Evolutionary conservation across 148 eudicot genomes (phyloP), one percentile per base, ranked within the genome.

Genomic region (Rhododendron simsii): DNA sequence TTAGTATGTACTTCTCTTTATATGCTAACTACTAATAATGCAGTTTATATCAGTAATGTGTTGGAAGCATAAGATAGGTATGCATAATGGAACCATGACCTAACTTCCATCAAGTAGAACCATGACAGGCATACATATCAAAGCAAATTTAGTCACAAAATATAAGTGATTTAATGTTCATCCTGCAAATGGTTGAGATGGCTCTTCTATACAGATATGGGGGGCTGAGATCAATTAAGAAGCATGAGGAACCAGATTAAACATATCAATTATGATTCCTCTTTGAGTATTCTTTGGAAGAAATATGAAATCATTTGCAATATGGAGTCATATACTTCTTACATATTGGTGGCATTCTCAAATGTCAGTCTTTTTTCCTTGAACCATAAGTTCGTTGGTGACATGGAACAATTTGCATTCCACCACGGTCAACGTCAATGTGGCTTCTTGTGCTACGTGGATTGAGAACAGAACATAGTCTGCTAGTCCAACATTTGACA

Each of bases 121-220:
- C 28, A 39, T 41, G 80, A 37, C 14, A 21, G 28, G 20, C 21
- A 44, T 78, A 21, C 81, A 23, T 41, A 20, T 8, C 10, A 28
- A 51, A 80, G 44, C 41, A 53, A 33, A 28, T 28, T 28, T 80
- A 50, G 83, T 53, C 1, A 21, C 18, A 20, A 48, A 26, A 30
- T 48, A 26, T 18, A 53, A 51, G 45, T 80, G 41, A 80, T 7
- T 13, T 50, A 14, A 28, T 37, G 2, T 30, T 51, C 35, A 9
- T 80, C 83, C 39, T 28, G 65, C 65, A 51, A 80, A 50, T 80
- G 20, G n/a, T n/a, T 80, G 65, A 80, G 65, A 80, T 51, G 65
- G 44, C 83, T 51, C 37, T 1, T 50, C 37, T 51, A 6, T n/a
- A 47, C 4, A 48, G 81, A 12, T 23, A 45, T 0, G 7, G 82